Evolutionary conservation across 805 yeast species (phyloP).

Genomic region (Yarrowia keelungensis): DNA sequence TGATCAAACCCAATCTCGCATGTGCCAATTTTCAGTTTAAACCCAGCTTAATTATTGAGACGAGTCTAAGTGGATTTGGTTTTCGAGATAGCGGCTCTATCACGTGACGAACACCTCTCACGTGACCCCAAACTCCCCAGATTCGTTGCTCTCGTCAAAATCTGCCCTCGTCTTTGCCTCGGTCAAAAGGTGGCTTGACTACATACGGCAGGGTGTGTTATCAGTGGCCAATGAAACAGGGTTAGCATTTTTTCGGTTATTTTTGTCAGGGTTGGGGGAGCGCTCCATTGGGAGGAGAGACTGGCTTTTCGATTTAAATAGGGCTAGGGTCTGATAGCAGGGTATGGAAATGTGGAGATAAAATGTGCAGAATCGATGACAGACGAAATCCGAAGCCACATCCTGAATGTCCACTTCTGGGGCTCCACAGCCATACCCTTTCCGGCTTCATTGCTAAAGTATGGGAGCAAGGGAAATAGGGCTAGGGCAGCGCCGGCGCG

Average conservation of each 20-base stretch:
- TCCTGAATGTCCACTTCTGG: too few species aligned
- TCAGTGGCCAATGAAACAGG: conserved; percentile 36
- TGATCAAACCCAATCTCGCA: conserved; percentile 28
- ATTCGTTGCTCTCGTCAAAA: too few species aligned
- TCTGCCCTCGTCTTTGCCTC: too few species aligned
- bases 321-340: conserved; percentile 19
- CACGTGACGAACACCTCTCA: neutral
- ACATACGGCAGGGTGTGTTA: conserved; percentile 1
- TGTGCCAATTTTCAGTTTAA: conserved; percentile 33
- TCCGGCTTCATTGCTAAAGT: neutral
- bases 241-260: conserved; percentile 30
- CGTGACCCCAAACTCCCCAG: neutral
- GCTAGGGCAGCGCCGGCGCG: conserved; percentile 1
- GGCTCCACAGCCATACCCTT: too few species aligned
- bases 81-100: neutral
- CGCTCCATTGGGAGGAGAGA: neutral
- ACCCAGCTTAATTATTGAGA: conserved; percentile 19
- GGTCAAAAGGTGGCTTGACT: neutral
- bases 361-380: too few species aligned
- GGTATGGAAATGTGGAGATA: too few species aligned
- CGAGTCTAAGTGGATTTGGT: conserved; percentile 16
- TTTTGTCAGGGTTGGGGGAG: conserved; percentile 10
- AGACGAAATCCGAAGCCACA: too few species aligned
- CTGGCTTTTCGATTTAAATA: conserved; percentile 8
- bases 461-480: conserved; percentile 1